Conservation (phyloP, 2,329 filamentous ascomycete genomes). For the Lizonia empirigonia region DNA sequence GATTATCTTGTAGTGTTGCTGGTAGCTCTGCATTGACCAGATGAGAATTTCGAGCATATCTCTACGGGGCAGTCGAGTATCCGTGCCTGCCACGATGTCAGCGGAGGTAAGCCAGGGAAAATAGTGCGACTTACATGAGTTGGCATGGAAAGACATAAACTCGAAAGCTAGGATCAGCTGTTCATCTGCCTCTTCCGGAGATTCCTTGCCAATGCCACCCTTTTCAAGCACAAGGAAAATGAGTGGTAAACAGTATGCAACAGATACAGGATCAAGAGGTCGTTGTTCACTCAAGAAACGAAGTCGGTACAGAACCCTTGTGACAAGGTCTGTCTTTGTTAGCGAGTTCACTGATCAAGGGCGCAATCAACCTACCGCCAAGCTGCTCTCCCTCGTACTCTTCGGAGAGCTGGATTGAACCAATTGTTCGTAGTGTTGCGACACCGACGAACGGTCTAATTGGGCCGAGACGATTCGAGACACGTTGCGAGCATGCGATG, state of each 20-base stretch:
- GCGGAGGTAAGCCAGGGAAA: conserved; percentile 2
- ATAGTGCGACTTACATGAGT: conserved; percentile 61
- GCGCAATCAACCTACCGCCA: conserved; percentile 53
- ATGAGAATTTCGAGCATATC: conserved; percentile 76
- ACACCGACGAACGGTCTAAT: conserved; percentile 84
- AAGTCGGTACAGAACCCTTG: conserved; percentile 86
- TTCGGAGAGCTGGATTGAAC: conserved; percentile 72
- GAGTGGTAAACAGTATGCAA: conserved; percentile 86
- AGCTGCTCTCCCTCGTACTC: conserved; percentile 80
- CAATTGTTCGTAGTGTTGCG: conserved; percentile 80
- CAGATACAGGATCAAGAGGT: conserved; percentile 86
- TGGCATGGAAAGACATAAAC: conserved; percentile 86
- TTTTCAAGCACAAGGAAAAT: conserved; percentile 77
- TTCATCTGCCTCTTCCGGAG: conserved; percentile 79
- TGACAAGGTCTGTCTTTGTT: conserved; percentile 62
- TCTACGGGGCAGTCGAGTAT: conserved; percentile 75
- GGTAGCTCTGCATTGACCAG: conserved; percentile 82
- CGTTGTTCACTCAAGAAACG: conserved; percentile 90
- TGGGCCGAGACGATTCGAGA: conserved; percentile 74
- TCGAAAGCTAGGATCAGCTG: conserved; percentile 90
- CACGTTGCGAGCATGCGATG: conserved; percentile 76
- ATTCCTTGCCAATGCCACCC: conserved; percentile 73
- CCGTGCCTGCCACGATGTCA: conserved; percentile 56
- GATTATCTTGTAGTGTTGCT: conserved; percentile 91
- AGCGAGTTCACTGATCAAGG: conserved; percentile 6